Conservation (phyloP, 1,139 yeast species). For the Zygosaccharomyces pseudobailii region DNA sequence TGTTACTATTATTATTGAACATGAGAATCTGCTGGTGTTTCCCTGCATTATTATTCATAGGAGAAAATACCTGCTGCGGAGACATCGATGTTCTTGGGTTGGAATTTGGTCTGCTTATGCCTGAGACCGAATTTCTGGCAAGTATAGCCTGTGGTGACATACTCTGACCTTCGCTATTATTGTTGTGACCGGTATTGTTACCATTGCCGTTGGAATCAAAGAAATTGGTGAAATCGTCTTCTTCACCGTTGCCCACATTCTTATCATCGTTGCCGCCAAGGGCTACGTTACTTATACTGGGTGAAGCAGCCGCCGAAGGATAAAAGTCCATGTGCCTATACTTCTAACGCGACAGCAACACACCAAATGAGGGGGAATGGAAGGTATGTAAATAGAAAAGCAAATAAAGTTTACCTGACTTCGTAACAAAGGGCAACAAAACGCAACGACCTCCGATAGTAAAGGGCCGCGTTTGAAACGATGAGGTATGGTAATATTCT, state of each 20-base stretch:
- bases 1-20: conserved; percentile 11
- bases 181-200: background rate
- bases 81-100: conserved; percentile 13
- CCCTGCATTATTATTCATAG: conserved; percentile 16
- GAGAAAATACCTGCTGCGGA: conserved; percentile 22
- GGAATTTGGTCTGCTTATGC: conserved; percentile 7
- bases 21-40: conserved; percentile 23
- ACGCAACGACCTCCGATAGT: background rate
- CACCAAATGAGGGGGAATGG: background rate
- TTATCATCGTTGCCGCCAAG: conserved; percentile 9
- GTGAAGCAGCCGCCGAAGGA: conserved; percentile 9
- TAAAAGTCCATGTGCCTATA: conserved; percentile 15
- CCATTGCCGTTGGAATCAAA: conserved; percentile 14
- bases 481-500: background rate
- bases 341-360: background rate
- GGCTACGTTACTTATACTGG: conserved; percentile 4
- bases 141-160: conserved; percentile 33
- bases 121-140: conserved; percentile 26
- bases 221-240: conserved; percentile 14
- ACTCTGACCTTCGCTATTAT: conserved; percentile 9
- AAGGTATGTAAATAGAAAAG: background rate
- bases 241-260: conserved; percentile 5
- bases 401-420: background rate
- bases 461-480: conserved; percentile 4
- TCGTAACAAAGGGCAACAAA: background rate